phyloP scores from a whole-genome alignment of 257 asterid species.

The Gentiana macrophylla region DNA sequence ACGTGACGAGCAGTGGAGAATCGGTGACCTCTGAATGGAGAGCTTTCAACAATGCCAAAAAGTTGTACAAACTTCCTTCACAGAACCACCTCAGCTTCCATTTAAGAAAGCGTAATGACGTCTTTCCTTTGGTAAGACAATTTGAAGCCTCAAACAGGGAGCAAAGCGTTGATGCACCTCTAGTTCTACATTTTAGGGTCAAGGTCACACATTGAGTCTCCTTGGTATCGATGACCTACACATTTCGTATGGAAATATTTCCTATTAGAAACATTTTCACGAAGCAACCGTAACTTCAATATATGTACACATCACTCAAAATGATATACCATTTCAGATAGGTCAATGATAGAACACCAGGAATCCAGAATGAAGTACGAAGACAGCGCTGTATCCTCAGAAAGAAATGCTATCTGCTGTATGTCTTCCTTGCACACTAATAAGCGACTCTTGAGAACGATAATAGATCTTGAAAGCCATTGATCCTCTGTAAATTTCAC shows the following conservation, averaged over 20 bases:
- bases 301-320: neutral
- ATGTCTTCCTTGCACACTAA: slow-evolving; percentile 39
- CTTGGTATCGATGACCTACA: slow-evolving; percentile 35
- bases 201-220: slow-evolving; percentile 19
- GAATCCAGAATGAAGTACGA: slow-evolving; percentile 24
- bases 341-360: slow-evolving; percentile 24
- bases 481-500: slow-evolving; percentile 14
- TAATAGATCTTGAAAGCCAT: slow-evolving; percentile 39
- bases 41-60: slow-evolving; percentile 29
- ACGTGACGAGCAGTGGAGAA: slow-evolving; percentile 11
- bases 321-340: slow-evolving; percentile 34
- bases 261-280: neutral
- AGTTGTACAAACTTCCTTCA: slow-evolving; percentile 23
- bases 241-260: neutral
- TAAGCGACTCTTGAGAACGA: slow-evolving; percentile 31
- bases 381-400: slow-evolving; percentile 21
- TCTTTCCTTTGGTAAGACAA: slow-evolving; percentile 6
- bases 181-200: slow-evolving; percentile 12
- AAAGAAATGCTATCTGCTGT: slow-evolving; percentile 24
- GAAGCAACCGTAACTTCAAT: neutral
- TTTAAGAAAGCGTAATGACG: slow-evolving; percentile 11
- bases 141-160: slow-evolving; percentile 9
- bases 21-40: slow-evolving; percentile 19
- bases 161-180: slow-evolving; percentile 4
- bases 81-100: slow-evolving; percentile 47